A percentile compares a stretch with the other conserved stretches of the same genome.
Conservation (phyloP, 768 basidiomycete species). For the Pleurotus salmoneostramineus region DNA sequence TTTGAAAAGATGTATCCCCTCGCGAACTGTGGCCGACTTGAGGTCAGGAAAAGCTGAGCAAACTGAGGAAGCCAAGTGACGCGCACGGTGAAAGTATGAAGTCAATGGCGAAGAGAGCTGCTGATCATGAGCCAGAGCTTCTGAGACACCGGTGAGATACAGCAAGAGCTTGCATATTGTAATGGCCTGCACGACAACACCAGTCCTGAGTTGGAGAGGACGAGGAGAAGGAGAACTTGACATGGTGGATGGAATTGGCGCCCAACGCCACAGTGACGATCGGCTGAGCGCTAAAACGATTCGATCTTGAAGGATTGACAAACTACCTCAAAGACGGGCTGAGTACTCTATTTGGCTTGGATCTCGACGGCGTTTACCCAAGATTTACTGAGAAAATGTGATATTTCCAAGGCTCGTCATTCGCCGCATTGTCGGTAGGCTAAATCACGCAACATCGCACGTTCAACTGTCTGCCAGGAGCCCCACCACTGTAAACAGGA, state of each 20-base stretch:
- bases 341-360: too few relatives aligned
- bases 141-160: slow-evolving; percentile 44
- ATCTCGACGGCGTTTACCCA: too few relatives aligned
- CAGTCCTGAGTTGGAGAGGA: neutral
- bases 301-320: too few relatives aligned
- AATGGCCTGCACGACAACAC: slow-evolving; percentile 33
- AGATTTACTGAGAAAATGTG: too few relatives aligned
- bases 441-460: too few relatives aligned
- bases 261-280: neutral
- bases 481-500: too few relatives aligned
- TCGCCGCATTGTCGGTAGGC: too few relatives aligned
- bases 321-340: too few relatives aligned
- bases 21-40: slow-evolving; percentile 58
- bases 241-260: neutral
- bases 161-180: slow-evolving; percentile 48
- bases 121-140: slow-evolving; percentile 59
- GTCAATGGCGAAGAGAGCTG: slow-evolving; percentile 82
- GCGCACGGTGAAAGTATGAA: slow-evolving; percentile 72
- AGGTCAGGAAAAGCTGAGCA: slow-evolving; percentile 10
- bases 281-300: neutral
- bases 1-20: slow-evolving; percentile 80
- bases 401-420: too few relatives aligned
- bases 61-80: neutral
- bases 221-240: neutral
- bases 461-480: too few relatives aligned